A percentile compares a stretch with the other conserved stretches of the same genome.
Conservation (phyloP, 2,329 filamentous ascomycete species). For the Ilyonectria mors-panacis region DNA sequence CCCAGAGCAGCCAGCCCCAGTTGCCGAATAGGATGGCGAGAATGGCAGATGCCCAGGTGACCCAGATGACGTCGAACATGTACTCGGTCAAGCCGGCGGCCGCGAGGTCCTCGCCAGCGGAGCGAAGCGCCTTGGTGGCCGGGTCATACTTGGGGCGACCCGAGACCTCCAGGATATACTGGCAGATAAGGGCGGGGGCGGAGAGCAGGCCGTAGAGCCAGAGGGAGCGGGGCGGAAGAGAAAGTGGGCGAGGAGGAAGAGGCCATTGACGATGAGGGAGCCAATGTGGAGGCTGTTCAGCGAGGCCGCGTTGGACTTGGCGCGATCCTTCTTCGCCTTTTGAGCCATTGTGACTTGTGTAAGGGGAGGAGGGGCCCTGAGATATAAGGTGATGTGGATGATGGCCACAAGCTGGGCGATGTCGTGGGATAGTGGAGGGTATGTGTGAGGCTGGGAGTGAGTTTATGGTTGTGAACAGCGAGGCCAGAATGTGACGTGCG, state of each 20-base stretch:
- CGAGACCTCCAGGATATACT: slow-evolving; percentile 88
- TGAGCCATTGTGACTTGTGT: slow-evolving; percentile 65
- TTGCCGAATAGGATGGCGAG: slow-evolving; percentile 86
- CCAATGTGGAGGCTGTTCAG: slow-evolving; percentile 88
- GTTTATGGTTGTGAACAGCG: slow-evolving; percentile 21
- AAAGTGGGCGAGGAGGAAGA: slow-evolving; percentile 82
- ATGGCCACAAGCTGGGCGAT: neutral
- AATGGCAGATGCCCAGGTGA: slow-evolving; percentile 85
- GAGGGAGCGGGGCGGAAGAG: slow-evolving; percentile 75
- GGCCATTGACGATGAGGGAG: slow-evolving; percentile 77
- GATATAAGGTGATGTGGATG: neutral
- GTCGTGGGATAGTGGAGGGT: slow-evolving; percentile 2
- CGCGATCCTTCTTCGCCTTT: slow-evolving; percentile 76
- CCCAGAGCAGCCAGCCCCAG: slow-evolving; percentile 75
- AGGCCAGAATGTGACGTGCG: slow-evolving; percentile 25
- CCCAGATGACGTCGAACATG: slow-evolving; percentile 97
- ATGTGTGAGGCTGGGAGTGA: neutral
- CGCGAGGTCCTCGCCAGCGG: slow-evolving; percentile 88
- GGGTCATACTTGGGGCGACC: slow-evolving; percentile 83
- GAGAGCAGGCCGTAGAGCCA: slow-evolving; percentile 81
- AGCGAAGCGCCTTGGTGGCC: slow-evolving; percentile 76
- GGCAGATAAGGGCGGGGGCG: slow-evolving; percentile 81
- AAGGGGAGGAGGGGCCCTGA: neutral
- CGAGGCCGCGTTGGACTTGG: slow-evolving; percentile 82
- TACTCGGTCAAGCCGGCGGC: slow-evolving; percentile 94